Evolutionary conservation across 257 asterid species (phyloP), one percentile per base, ranked within the genome.

Genomic region (Solanum appendiculatum): DNA sequence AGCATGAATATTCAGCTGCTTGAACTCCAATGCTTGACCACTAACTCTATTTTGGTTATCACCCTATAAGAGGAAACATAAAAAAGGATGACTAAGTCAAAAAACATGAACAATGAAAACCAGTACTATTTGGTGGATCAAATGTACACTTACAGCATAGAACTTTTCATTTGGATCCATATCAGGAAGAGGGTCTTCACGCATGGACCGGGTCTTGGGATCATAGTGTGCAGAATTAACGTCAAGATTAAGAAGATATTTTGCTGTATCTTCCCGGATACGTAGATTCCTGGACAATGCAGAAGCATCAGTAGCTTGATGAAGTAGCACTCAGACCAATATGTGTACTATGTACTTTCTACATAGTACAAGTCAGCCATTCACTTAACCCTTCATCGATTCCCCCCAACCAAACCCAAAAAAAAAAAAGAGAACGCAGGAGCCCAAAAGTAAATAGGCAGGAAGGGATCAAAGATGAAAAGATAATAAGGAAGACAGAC

Each of bases 131-230:
- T 51, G 74, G 85, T 77, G 40, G 56, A 86, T 34, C 58, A 34
- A 54, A 48, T 70, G 31, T 25, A 23, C 25, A 92, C 96, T 90
- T 91, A 96, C 98, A 87, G 90, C 92, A 88, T 95, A 97, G 88
- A 97, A 97, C 72, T 97, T 97, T 91, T 97, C 99, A 92, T 94
- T 94, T 77, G 98, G 98, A 94, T 97, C 99, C 96, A 88, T 93
- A 86, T 97, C 99, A 12, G 99, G 99, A 18, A 96, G 98, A 89
- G 99, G 99, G 85, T 96, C 99, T 90, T 97, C 99, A 91, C 98
- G 98, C 99, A 97, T 96, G 44, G 99, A 96, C 86, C 98, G 98
- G 46, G 99, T 95, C 90, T 95, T 97, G 72, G 98, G 99, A 89
- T 95, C 99, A 91, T 96, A 97, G 85, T 97, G 97, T 58, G 99